These are phyloP conservation scores for Ophiostoma ulmi DNA, from an alignment of 2,329 filamentous ascomycete genomes.

Conservation along the genomic window DNA sequence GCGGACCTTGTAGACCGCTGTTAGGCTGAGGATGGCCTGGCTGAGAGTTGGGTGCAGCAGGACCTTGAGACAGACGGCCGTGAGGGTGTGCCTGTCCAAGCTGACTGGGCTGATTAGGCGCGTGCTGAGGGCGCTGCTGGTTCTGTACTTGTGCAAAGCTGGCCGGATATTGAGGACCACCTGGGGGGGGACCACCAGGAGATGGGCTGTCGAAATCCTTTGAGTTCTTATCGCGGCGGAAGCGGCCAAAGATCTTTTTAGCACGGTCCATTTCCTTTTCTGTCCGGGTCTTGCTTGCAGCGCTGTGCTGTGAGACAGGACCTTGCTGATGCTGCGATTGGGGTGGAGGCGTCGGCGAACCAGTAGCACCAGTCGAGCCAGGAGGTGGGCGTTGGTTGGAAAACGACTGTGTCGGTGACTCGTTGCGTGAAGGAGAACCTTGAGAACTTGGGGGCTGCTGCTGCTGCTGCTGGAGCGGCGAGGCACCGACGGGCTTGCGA, in stretches of 20 bases:
- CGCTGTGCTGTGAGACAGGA: constrained; percentile 12
- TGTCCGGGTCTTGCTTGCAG: not conserved
- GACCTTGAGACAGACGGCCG: not conserved
- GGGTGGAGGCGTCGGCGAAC: constrained; percentile 18
- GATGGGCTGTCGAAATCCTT: constrained; percentile 24
- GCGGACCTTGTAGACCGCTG: constrained; percentile 13
- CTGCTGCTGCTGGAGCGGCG: constrained; percentile 16
- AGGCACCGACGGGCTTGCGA: constrained; percentile 22
- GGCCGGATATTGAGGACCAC: constrained; percentile 29
- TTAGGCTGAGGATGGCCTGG: not conserved
- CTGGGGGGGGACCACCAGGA: constrained; percentile 28
- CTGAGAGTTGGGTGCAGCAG: constrained; percentile 11
- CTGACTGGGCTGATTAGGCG: not conserved
- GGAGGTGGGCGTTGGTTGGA: not conserved
- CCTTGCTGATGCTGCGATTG: constrained; percentile 21
- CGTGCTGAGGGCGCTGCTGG: not conserved
- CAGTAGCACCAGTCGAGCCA: not conserved
- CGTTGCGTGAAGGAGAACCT: not conserved
- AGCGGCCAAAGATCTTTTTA: constrained; percentile 27
- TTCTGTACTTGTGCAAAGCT: not conserved
- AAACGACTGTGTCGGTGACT: not conserved
- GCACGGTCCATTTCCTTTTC: constrained; percentile 29
- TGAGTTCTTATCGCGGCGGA: constrained; percentile 22
- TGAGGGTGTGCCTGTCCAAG: not conserved
- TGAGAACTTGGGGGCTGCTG: constrained; percentile 18